Percentiles rank a stretch among this genome's conserved stretches.
Evolutionary conservation across 805 yeast species (phyloP).

Genomic region (Scheffersomyces stipitis): DNA sequence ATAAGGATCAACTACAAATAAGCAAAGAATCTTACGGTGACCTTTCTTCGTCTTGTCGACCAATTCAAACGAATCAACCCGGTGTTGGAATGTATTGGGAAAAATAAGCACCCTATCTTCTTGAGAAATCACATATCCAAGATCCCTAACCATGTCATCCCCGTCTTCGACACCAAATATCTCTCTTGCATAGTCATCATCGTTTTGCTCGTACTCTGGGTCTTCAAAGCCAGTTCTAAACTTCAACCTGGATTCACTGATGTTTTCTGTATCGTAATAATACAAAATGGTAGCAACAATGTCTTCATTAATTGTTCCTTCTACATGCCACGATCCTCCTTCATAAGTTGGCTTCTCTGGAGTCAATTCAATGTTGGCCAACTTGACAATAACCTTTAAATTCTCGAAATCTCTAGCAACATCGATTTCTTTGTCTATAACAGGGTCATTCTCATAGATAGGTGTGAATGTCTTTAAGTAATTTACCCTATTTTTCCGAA

Average conservation of each 20-base stretch:
- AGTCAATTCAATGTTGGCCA: slow-evolving; percentile 37
- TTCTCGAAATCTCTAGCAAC: slow-evolving; percentile 11
- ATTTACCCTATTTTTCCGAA: too few species aligned
- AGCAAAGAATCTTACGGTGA: slow-evolving; percentile 35
- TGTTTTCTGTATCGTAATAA: slow-evolving; percentile 38
- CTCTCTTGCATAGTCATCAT: slow-evolving; percentile 16
- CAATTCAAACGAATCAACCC: slow-evolving; percentile 36
- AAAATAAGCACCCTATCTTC: slow-evolving; percentile 30
- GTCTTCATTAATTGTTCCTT: slow-evolving; percentile 38
- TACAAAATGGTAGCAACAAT: slow-evolving; percentile 39
- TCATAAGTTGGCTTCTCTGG: slow-evolving; percentile 35
- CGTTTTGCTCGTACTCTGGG: slow-evolving; percentile 34
- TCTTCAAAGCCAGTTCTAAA: slow-evolving; percentile 27
- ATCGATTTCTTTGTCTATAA: slow-evolving; percentile 5
- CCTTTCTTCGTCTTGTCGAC: slow-evolving; percentile 33
- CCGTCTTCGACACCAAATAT: slow-evolving; percentile 29
- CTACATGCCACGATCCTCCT: slow-evolving; percentile 44
- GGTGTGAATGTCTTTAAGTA: background rate
- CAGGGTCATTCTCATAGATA: background rate
- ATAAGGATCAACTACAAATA: slow-evolving; percentile 34
- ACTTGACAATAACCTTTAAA: slow-evolving; percentile 35
- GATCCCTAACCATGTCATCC: slow-evolving; percentile 16
- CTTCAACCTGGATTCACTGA: slow-evolving; percentile 27
- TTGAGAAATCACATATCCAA: slow-evolving; percentile 24
- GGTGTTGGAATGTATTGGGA: slow-evolving; percentile 37